phyloP scores from a whole-genome alignment of 768 basidiomycete species.

The Pseudohyphozyma bogoriensis region DNA sequence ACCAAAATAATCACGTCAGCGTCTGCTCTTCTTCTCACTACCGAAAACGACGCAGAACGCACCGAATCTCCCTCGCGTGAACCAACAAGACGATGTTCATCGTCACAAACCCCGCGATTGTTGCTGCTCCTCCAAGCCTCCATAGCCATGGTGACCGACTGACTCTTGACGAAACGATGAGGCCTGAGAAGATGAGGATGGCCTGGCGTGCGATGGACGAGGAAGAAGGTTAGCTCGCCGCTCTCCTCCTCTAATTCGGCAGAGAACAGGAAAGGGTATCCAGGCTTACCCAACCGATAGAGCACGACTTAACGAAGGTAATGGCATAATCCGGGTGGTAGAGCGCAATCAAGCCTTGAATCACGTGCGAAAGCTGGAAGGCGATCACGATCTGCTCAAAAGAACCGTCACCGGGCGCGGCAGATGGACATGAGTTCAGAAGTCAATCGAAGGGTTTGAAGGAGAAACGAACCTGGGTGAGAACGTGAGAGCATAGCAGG shows the following conservation, averaged over 20 bases:
- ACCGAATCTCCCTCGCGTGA: slow-evolving; percentile 9
- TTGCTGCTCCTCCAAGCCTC: slow-evolving; percentile 20
- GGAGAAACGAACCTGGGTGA: slow-evolving; percentile 23
- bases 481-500: slow-evolving; percentile 29
- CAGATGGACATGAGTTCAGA: background rate
- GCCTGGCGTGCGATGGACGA: background rate
- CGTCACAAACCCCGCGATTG: slow-evolving; percentile 21
- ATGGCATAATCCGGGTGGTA: too few species aligned
- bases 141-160: slow-evolving; percentile 30
- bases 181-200: slow-evolving; percentile 12
- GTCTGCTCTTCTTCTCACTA: background rate
- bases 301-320: slow-evolving; percentile 10
- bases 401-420: too few species aligned
- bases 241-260: background rate
- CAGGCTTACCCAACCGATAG: slow-evolving; percentile 23
- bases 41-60: background rate
- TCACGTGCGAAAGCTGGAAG: slow-evolving; percentile 29
- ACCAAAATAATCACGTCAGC: too few species aligned
- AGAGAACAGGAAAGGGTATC: background rate
- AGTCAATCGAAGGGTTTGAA: background rate
- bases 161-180: slow-evolving; percentile 19
- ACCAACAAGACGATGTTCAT: slow-evolving; percentile 25
- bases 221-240: background rate
- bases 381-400: slow-evolving; percentile 23
- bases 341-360: slow-evolving; percentile 26